Evolutionary conservation across 1,139 yeast species (phyloP).

Genomic region (Meyerozyma elateridarum): DNA sequence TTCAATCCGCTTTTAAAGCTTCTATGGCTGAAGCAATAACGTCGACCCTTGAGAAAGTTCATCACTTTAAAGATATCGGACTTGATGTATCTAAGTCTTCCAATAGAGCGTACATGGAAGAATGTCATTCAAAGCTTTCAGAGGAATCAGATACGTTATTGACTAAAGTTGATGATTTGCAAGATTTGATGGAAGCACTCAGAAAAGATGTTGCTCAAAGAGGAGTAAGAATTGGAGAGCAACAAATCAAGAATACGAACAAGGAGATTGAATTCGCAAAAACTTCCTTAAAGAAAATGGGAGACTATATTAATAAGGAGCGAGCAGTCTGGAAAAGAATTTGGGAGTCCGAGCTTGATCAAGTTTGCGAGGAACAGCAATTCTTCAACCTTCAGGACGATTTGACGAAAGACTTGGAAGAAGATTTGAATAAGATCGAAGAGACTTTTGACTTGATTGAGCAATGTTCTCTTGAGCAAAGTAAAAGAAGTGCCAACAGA

Average conservation of each 20-base stretch:
- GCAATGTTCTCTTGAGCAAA: conserved; percentile 77
- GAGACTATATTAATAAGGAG: conserved; percentile 61
- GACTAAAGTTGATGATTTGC: conserved; percentile 84
- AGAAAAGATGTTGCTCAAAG: conserved; percentile 90
- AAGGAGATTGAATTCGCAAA: conserved; percentile 64
- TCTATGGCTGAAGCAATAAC: conserved; percentile 40
- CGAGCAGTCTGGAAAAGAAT: conserved; percentile 84
- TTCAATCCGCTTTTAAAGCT: conserved; percentile 44
- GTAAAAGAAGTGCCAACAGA: conserved; percentile 28
- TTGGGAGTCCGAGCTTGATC: conserved; percentile 89
- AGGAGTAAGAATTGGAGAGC: conserved; percentile 77
- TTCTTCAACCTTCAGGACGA: conserved; percentile 88
- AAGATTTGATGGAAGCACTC: conserved; percentile 85
- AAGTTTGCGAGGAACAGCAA: conserved; percentile 91
- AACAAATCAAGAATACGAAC: conserved; percentile 63
- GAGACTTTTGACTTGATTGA: conserved; percentile 81
- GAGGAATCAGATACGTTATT: conserved; percentile 71
- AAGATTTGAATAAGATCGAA: conserved; percentile 72
- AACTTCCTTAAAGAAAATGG: conserved; percentile 47
- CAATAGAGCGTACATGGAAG: conserved; percentile 69
- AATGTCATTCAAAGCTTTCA: conserved; percentile 69
- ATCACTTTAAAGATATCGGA: conserved; percentile 43
- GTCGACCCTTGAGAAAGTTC: conserved; percentile 43
- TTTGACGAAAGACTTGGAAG: conserved; percentile 70
- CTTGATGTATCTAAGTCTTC: conserved; percentile 39